Conservation (phyloP, 2,329 filamentous ascomycete genomes). For the Tolypocladium ophioglossoides region DNA sequence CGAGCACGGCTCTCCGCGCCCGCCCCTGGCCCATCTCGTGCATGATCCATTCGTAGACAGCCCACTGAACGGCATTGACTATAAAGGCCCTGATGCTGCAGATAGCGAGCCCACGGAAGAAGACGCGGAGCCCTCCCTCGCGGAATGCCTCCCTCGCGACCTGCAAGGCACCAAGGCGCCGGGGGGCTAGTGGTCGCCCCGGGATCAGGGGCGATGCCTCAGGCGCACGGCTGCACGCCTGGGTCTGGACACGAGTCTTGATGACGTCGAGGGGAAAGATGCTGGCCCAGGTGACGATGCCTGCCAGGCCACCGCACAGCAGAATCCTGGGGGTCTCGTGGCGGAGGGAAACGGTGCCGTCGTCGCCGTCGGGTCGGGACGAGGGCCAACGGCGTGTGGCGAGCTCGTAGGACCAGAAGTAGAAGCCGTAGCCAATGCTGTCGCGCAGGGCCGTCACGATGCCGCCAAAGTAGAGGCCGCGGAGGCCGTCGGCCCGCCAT, state of each 20-base stretch:
- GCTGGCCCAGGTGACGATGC: conserved; percentile 78
- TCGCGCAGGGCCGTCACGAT: conserved; percentile 73
- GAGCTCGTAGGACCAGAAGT: conserved; percentile 88
- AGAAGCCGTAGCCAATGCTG: conserved; percentile 91
- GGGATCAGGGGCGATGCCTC: background rate
- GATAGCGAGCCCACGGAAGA: conserved; percentile 66
- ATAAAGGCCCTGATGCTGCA: conserved; percentile 83
- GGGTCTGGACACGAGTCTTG: conserved; percentile 85
- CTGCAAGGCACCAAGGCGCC: conserved; percentile 43
- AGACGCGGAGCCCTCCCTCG: conserved; percentile 48
- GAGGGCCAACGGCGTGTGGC: conserved; percentile 47
- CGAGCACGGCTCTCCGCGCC: conserved; percentile 2
- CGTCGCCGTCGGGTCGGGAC: conserved; percentile 3
- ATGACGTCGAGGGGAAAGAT: conserved; percentile 88
- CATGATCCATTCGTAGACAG: conserved; percentile 86
- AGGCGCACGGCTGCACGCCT: conserved; percentile 26
- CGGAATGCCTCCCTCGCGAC: conserved; percentile 58
- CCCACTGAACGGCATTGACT: conserved; percentile 91
- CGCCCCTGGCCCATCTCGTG: conserved; percentile 29
- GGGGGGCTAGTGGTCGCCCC: conserved; percentile 1
- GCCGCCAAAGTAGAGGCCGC: conserved; percentile 74
- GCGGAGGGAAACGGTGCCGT: conserved; percentile 12
- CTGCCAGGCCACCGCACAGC: conserved; percentile 77
- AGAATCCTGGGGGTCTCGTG: conserved; percentile 54
- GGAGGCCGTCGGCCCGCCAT: conserved; percentile 43